Conservation (phyloP, 495 filamentous ascomycete species). For the Hyaloscypha variabilis region DNA sequence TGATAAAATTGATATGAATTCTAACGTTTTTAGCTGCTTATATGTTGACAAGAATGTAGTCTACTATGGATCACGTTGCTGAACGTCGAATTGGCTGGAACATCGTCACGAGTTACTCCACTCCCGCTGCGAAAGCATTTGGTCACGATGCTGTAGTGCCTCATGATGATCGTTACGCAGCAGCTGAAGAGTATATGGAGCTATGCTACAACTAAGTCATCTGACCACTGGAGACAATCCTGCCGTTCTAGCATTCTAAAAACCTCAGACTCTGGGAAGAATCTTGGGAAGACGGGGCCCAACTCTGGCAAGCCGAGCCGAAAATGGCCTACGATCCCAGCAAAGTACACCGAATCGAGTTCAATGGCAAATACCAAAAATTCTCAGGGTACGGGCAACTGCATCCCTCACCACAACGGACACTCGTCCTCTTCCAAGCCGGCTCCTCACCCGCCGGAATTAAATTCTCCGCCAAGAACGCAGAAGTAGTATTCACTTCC, state of each 20-base stretch:
- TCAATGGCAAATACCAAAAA: slow-evolving; percentile 60
- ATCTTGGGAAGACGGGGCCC: slow-evolving; percentile 59
- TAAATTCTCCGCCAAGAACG: slow-evolving; percentile 61
- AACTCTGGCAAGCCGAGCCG: slow-evolving; percentile 48
- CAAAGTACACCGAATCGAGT: slow-evolving; percentile 60
- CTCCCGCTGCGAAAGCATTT: slow-evolving; percentile 60
- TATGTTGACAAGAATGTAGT: slow-evolving; percentile 18
- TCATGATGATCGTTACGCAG: slow-evolving; percentile 62
- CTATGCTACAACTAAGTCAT: slow-evolving; percentile 46
- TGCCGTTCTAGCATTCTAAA: not conserved
- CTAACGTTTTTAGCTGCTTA: slow-evolving; percentile 5
- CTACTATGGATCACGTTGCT: slow-evolving; percentile 15
- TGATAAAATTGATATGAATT: not conserved
- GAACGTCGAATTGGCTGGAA: slow-evolving; percentile 57
- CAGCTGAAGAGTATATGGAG: slow-evolving; percentile 62
- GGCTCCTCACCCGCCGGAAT: slow-evolving; percentile 63
- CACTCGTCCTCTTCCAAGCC: slow-evolving; percentile 66
- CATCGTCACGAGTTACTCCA: slow-evolving; percentile 64
- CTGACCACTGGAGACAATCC: not conserved
- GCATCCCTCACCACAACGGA: slow-evolving; percentile 64
- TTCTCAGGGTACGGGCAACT: slow-evolving; percentile 56
- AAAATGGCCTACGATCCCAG: slow-evolving; percentile 58
- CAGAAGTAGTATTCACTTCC: slow-evolving; percentile 65
- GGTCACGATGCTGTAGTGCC: slow-evolving; percentile 57
- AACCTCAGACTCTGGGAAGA: slow-evolving; percentile 54